Evolutionary conservation across 2,329 filamentous ascomycete species (phyloP), one percentile per base, ranked within the genome.

Genomic region (Neofusicoccum parvum): DNA sequence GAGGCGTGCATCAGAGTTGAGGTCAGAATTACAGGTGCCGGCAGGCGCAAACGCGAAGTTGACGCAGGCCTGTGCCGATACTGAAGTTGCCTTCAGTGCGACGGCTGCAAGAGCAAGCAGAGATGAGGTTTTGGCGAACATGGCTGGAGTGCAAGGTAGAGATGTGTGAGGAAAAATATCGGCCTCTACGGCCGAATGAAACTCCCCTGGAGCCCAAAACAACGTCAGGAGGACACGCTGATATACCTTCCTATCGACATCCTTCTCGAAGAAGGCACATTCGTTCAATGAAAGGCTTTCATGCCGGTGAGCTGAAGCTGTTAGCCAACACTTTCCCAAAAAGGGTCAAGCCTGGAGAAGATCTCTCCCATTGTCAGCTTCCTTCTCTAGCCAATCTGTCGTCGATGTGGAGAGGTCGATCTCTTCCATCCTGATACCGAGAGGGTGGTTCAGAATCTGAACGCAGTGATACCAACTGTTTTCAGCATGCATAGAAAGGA

Each of bases 11-110:
- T n/a, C 17, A 32, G 59, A 27, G 12, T 62, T 62, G 5, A 20
- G 59, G n/a, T 62, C 62, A 39, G 62, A 64, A 32, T 64, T 64
- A 39, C 62, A 64, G 48, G 41, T 64, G 6, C 62, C 62, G 10
- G 49, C 62, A 37, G 49, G 62, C 10, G 62, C 62, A 56, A 64
- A 56, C 15, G 62, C 62, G 23, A 64, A 64, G 23, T 64, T 56
- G 50, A 64, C 17, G n/a, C 62, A 64, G n/a, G 62, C 62, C 34
- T 54, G 49, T 39, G 39, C 62, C 27, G 49, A 48, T 11, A 56
- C 62, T n/a, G 50, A 53, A 37, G 39, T 41, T 3, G 36, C 41
- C 50, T 64, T 15, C 49, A 64, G 41, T 3, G 32, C 39, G 17
- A 54, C 41, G 15, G 43, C 50, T 17, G 32, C 50, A n/a, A 64